Evolutionary conservation across 2,329 filamentous ascomycete species (phyloP), one percentile per base, ranked within the genome.

Genomic region (Periconia sp.): DNA sequence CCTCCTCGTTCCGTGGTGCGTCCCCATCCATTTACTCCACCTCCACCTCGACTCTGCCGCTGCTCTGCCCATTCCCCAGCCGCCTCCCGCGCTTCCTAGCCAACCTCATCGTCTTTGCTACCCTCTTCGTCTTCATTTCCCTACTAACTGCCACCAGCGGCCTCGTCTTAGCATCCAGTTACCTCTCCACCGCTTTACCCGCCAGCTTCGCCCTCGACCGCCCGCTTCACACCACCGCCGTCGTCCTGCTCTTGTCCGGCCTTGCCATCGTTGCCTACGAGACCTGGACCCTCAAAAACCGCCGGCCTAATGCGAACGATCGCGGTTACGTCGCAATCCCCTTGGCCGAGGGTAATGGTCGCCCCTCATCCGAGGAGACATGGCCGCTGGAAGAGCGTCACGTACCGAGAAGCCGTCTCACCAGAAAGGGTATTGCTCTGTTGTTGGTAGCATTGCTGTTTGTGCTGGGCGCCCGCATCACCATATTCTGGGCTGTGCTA

Each of bases 121-220:
- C 31, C 13, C 8, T 11, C 18, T n/a, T 37, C 33, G 11, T 46
- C 9, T 46, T 30, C 23, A 37, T 49, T 47, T 46, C 37, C 43
- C 27, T 51, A 53, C 66, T 68, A 56, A 70, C 65, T 35, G 14
- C 37, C 20, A 40, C 42, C 59, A 74, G 69, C 64, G 71, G 67
- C 61, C 68, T 74, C 54, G 55, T 73, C 53, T 56, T 68, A 63
- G 68, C 66, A 58, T 64, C 65, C 43, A 59, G 57, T 30, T 72
- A 73, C 56, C 60, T 74, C 55, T 62, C 64, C 47, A 65, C 65
- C 45, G 58, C 64, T 27, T 56, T 67, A 23, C 63, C 63, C 56
- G 64, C 68, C 48, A 72, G 70, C 13, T 72, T 73, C 50, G 69
- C 70, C 51, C 56, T 73, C 49, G 69, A 73, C 56, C 70, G 71